Evolutionary conservation across 2,329 filamentous ascomycete species (phyloP).

Genomic region (Penicillium sp.): DNA sequence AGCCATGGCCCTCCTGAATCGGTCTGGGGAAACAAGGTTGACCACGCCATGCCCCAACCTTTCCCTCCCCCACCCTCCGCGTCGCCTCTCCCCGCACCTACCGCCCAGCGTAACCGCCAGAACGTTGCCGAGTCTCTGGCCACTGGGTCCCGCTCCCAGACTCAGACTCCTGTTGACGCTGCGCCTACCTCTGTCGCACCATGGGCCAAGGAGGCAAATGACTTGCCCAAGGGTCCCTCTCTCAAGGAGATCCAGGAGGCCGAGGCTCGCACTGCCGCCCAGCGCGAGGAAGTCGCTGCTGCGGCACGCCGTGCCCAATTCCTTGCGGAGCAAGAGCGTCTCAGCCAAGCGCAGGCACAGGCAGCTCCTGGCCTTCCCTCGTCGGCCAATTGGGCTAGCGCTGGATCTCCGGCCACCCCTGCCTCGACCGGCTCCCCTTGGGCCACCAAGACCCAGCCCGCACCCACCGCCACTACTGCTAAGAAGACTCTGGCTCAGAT

Average conservation of each 20-base stretch:
- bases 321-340: constrained; percentile 75
- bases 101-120: constrained; percentile 78
- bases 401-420: constrained; percentile 65
- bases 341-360: constrained; percentile 61
- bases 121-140: constrained; percentile 74
- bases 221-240: constrained; percentile 78
- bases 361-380: constrained; percentile 74
- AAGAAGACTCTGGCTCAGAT: constrained; percentile 96
- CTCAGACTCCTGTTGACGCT: constrained; percentile 69
- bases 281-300: constrained; percentile 76
- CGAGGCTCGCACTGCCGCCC: constrained; percentile 88
- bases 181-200: constrained; percentile 78
- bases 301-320: constrained; percentile 67
- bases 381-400: constrained; percentile 82
- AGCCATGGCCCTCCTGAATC: constrained; percentile 47
- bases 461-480: constrained; percentile 42
- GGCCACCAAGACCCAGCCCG: constrained; percentile 50
- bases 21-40: constrained; percentile 57
- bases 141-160: constrained; percentile 67
- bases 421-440: constrained; percentile 49
- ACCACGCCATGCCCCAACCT: constrained; percentile 63
- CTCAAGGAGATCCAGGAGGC: constrained; percentile 95
- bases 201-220: constrained; percentile 82
- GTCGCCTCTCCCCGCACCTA: constrained; percentile 83
- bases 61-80: constrained; percentile 71